These are phyloP conservation scores for Nitzschia sp. DNA, from an alignment of 108 stramenopile species.

Conservation along the genomic window DNA sequence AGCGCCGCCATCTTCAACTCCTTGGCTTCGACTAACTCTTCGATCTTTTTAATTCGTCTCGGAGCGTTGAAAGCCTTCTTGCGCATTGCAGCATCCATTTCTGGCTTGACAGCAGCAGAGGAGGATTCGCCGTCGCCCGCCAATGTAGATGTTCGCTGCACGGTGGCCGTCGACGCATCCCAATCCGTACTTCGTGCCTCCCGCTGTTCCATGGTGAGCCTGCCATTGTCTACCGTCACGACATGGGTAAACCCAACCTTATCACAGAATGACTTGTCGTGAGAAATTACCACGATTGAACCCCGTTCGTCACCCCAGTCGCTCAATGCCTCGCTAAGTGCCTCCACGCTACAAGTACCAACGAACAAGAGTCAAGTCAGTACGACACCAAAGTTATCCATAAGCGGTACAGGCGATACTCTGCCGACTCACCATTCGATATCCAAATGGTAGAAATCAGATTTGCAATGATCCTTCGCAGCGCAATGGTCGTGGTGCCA, in stretches of 20 bases:
- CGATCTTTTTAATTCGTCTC: conserved; percentile 74
- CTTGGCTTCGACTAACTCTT: conserved; percentile 66
- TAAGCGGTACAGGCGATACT: too few relatives aligned
- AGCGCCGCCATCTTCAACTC: conserved; percentile 67
- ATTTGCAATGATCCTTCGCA: too few relatives aligned
- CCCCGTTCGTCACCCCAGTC: conserved; percentile 79
- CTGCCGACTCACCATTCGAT: too few relatives aligned
- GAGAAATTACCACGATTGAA: conserved; percentile 88
- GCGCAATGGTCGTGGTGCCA: too few relatives aligned
- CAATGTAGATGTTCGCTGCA: conserved; percentile 14
- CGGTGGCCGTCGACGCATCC: conserved; percentile 33
- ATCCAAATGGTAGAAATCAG: too few relatives aligned
- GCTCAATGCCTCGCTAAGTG: conserved; percentile 72
- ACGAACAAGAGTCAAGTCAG: too few relatives aligned
- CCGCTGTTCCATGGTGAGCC: conserved; percentile 72
- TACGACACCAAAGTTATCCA: too few relatives aligned
- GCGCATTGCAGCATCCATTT: conserved; percentile 40
- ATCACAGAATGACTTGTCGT: conserved; percentile 91
- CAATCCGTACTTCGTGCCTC: conserved; percentile 76
- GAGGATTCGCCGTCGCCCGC: background rate
- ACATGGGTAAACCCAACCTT: conserved; percentile 89
- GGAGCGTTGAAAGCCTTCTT: conserved; percentile 87
- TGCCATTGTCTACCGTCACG: conserved; percentile 80
- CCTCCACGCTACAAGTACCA: conserved; percentile 83
- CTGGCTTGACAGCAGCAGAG: conserved; percentile 3